Base-by-base conservation (phyloP, 1,284 basidiomycete genomes). In the Pseudozyma thailandica region DNA sequence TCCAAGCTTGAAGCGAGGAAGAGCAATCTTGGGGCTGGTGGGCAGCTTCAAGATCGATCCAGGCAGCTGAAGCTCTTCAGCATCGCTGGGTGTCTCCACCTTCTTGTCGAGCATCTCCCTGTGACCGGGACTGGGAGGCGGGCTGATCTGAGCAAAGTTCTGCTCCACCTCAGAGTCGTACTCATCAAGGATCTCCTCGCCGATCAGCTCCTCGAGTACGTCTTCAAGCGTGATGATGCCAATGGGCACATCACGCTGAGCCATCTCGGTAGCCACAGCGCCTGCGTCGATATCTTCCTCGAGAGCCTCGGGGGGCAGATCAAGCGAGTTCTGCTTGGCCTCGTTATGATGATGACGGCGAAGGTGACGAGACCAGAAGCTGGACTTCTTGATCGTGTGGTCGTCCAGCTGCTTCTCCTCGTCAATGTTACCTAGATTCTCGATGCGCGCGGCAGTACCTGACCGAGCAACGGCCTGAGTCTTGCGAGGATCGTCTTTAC, bases 211-310 rank as follows among this genome's bases (percentile, higher is more conserved):
- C 87, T 95, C 93, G 9, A 95, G 86, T 16, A 95, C 92, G 72
- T 95, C 93, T 83, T 95, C 93, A 3, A 95, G 86, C 1, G 93
- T 95, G 72, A 95, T 94, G 80, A 95, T 93, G 60, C 93, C 93
- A 23, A 95, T 85, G 1, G 92, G 92, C 87, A 64, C 68, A 30
- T 72, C 60, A 8, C 68, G 65, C 50, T 68, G 68, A 23, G 63
- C 63, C 63, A 68, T 61, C 47, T 73, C 57, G 47, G 61, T 70
- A 23, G 65, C 71, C 3, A 74, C 57, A 31, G 58, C 72, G 38
- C 44, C 43, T 18, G 58, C 68, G 18, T 74, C 68, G 35, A 65
- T 52, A 75, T 90, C 88, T 4, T 88, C 53, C 91, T 89, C 20
- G 91, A 92, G 84, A 92, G 92, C 58, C 38, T 73, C 65, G 28